Base-by-base conservation (phyloP, 2,329 filamentous ascomycete species). In the Alternaria atra region DNA sequence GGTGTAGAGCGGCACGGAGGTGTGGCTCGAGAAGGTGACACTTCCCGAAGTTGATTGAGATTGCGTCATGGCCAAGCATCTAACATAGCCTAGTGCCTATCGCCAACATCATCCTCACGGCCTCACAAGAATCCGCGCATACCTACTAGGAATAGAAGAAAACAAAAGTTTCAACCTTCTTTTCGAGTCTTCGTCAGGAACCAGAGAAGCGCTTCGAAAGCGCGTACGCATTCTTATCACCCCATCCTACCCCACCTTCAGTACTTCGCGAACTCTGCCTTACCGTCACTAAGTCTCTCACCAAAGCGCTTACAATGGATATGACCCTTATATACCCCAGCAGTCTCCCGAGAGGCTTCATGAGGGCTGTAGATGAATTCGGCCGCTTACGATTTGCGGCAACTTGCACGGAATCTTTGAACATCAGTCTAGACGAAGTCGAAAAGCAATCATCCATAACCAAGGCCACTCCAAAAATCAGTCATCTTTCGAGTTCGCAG, bases 1-100 rank as follows among this genome's bases (percentile, higher is more conserved):
- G 51, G 25, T 56, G 57, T 39, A 56, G 50, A 60, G 54, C 56
- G 57, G 30, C 48, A 59, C 55, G 57, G 64, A 63, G 61, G 61
- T 63, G 64, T 47, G 39, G 42, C 51, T 40, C 40, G 35, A 55
- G 55, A 63, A n/a, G 40, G 37, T 35, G 34, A 51, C 44, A 15
- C 46, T 35, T 59, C 35, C 50, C 34, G 29, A 39, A 34, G 40
- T 37, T 9, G 51, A 44, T 46, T 46, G 53, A 58, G 46, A 52
- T 53, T 65, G 53, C 60, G 60, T 63, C 63, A 65, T 55, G 39
- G 52, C 48, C 51, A 51, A 46, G 54, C 29, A 15, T 29, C 44
- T 23, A 52, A 29, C 17, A 37, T 34, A 25, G n/a, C 8, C 30
- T 58, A 35, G 20, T 44, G 9, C 40, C 40, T 13, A 12, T 39